Evolutionary conservation across 176 grass and related monocot genomes (phyloP).

Genomic region (Ensete glaucum): DNA sequence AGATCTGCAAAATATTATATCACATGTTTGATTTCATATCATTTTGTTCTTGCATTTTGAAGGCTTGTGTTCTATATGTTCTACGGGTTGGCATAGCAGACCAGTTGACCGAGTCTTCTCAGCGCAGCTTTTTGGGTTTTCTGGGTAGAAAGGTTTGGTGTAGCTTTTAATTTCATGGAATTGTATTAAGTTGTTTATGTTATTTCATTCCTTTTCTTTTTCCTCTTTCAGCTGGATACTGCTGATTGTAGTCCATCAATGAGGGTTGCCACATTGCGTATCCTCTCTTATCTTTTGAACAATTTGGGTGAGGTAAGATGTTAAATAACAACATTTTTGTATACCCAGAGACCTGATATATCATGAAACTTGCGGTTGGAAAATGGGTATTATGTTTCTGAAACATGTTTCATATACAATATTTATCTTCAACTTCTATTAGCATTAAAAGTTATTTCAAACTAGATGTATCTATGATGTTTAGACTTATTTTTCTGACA

Average conservation of each 20-base stretch:
- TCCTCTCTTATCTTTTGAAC: constrained; percentile 86
- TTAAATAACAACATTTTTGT: background rate
- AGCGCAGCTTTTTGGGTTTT: constrained; percentile 78
- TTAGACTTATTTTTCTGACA: background rate
- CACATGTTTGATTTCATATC: constrained; percentile 1
- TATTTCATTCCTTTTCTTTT: constrained; percentile 6
- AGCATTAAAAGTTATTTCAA: background rate
- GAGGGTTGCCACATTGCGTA: constrained; percentile 62
- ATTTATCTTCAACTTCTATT: background rate
- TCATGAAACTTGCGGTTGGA: background rate
- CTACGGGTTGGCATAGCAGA: constrained; percentile 85
- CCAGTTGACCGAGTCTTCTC: constrained; percentile 79
- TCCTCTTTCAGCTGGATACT: constrained; percentile 69
- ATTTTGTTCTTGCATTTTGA: constrained; percentile 20
- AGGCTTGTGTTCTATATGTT: constrained; percentile 95
- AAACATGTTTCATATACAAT: constrained; percentile 1
- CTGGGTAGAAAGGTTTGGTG: constrained; percentile 73
- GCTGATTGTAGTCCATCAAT: constrained; percentile 60
- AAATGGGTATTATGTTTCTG: background rate
- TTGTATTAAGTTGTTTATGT: constrained; percentile 6
- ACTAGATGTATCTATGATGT: background rate
- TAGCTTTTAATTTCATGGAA: constrained; percentile 9
- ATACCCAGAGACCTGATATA: background rate
- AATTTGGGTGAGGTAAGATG: constrained; percentile 71
- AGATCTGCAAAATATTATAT: background rate